phyloP scores from a whole-genome alignment of 2,329 filamentous ascomycete genomes.

The Ambrosiella cleistominuta region DNA sequence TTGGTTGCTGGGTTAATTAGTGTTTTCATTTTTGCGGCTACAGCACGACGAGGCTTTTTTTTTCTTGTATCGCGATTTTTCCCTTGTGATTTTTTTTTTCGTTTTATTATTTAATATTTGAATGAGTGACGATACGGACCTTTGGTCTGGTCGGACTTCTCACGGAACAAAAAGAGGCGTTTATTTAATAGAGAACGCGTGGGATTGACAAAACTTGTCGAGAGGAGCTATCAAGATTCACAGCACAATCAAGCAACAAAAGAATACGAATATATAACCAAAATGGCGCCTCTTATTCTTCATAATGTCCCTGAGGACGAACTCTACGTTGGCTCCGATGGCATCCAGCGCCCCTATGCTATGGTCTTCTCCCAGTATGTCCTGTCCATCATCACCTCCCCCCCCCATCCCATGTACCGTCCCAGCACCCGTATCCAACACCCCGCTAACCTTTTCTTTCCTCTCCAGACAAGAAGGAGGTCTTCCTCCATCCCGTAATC shows the following conservation, averaged over 20 bases:
- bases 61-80: background rate
- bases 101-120: background rate
- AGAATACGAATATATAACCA: background rate
- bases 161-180: no score
- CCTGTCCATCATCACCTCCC: no score
- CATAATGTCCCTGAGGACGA: constrained; percentile 54
- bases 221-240: background rate
- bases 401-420: background rate
- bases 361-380: constrained; percentile 47
- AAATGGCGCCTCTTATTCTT: constrained; percentile 45
- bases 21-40: background rate
- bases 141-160: no score
- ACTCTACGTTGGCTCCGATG: constrained; percentile 47
- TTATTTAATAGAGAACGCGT: no score
- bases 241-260: constrained; percentile 14
- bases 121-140: no score
- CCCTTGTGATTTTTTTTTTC: background rate
- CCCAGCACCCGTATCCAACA: background rate
- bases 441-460: background rate
- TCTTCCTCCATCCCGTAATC: constrained; percentile 29
- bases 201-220: no score
- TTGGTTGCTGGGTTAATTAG: constrained; percentile 9
- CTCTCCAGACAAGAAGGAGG: constrained; percentile 33
- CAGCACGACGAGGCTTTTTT: no score
- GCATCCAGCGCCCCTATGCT: constrained; percentile 46